A percentile compares a stretch with the other conserved stretches of the same genome.
phyloP scores from a whole-genome alignment of 1,284 basidiomycete genomes.

The Ganoderma lucidum region DNA sequence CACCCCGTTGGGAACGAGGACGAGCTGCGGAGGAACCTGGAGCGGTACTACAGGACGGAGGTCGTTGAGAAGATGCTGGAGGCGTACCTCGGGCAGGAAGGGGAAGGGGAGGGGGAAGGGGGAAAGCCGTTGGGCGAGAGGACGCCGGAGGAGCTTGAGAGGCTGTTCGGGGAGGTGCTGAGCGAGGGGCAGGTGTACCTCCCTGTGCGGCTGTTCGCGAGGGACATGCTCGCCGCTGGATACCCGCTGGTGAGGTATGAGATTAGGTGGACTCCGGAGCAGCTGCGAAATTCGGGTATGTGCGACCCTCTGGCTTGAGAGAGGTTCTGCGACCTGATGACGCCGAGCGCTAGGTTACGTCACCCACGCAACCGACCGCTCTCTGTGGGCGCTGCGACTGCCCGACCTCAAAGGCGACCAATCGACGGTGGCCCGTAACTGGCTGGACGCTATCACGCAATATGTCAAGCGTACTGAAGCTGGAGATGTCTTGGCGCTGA shows the following conservation, averaged over 20 bases:
- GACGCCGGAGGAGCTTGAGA: constrained; percentile 50
- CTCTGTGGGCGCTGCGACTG: constrained; percentile 54
- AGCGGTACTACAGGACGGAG: constrained; percentile 64
- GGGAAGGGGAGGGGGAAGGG: constrained; percentile 45
- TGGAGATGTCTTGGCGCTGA: constrained; percentile 42
- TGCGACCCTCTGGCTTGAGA: background rate
- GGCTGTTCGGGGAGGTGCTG: constrained; percentile 65
- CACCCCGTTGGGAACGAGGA: constrained; percentile 57
- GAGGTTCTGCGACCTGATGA: background rate
- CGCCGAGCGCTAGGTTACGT: constrained; percentile 57
- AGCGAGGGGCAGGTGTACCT: constrained; percentile 76
- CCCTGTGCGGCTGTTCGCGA: constrained; percentile 67
- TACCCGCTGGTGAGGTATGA: constrained; percentile 75
- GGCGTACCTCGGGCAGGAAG: constrained; percentile 43
- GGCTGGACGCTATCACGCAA: constrained; percentile 56
- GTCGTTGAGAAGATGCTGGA: constrained; percentile 56
- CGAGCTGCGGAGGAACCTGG: constrained; percentile 65
- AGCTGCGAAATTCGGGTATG: constrained; percentile 60
- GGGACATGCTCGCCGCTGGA: constrained; percentile 61
- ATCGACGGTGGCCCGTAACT: constrained; percentile 52
- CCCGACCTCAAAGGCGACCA: constrained; percentile 54
- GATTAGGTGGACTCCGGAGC: constrained; percentile 74
- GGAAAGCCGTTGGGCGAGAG: constrained; percentile 40
- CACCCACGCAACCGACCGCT: constrained; percentile 71
- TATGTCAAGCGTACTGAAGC: constrained; percentile 50